Evolutionary conservation across 2,329 filamentous ascomycete genomes (phyloP), one percentile per base, ranked within the genome.

Genomic region (Didymellaceae sp.): DNA sequence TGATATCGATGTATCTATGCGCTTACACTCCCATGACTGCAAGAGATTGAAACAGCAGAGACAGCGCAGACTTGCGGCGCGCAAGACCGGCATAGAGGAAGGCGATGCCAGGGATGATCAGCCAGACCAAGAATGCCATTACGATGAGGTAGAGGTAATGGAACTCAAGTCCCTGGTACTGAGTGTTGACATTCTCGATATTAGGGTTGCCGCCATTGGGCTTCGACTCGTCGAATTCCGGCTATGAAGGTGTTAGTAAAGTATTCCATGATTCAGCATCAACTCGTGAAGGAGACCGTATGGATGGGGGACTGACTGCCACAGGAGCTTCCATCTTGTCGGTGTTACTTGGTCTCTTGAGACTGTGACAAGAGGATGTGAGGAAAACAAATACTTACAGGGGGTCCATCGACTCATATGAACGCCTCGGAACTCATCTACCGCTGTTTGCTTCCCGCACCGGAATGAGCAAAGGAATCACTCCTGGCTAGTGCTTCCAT

Each of bases 71-170:
- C 72, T 87, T 87, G 57, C 84, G 76, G 25, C 83, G 78, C 5
- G 84, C 80, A 21, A 88, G 78, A 45, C 85, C 85, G 48, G 83
- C 81, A 70, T 88, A 87, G 1, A 88, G 74, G 6, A 88, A 76
- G 38, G 84, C 85, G 58, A 88, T 84, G 16, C 84, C 85, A 0
- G 85, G 85, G 48, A 87, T 85, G 65, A 88, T 88, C 41, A 87
- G 70, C 80, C 82, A 87, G 45, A 87, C 84, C 45, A 87, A 77
- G 67, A 82, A 84, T 11, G 74, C 77, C 66, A 83, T 85, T 59
- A 84, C 75, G 45, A 83, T 68, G 38, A 84, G 76, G 62, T 85
- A 87, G 30, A 78, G 78, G 67, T 86, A 86, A 63, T 87, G 79
- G 70, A 77, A 85, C 65, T 87, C 83, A 47, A 79, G 73, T 6